Percentiles rank a stretch among this genome's conserved stretches.
Conservation (phyloP, 176 grass and related monocot species). For the Musa beccarii region DNA sequence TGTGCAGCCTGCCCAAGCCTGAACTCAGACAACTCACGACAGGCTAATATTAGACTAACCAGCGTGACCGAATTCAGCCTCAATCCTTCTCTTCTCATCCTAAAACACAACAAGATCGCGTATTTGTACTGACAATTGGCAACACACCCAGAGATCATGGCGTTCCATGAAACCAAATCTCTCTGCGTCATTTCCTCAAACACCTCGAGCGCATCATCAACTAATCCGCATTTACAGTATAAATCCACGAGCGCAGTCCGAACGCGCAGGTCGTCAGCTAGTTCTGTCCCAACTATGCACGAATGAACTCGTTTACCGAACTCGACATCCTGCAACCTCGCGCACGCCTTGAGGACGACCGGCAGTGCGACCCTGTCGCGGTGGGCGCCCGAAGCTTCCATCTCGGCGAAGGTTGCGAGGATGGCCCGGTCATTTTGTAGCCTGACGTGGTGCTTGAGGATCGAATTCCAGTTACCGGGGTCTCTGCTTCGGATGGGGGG, state of each 20-base stretch:
- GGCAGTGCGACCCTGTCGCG: not conserved
- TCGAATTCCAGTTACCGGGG: slow-evolving; percentile 6
- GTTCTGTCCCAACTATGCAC: not conserved
- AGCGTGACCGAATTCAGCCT: slow-evolving; percentile 3
- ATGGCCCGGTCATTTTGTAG: slow-evolving; percentile 14
- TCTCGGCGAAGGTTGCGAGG: slow-evolving; percentile 10
- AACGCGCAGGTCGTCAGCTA: not conserved
- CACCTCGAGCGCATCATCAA: not conserved
- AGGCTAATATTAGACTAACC: slow-evolving; percentile 17
- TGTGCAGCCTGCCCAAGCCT: slow-evolving; percentile 16
- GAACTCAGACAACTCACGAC: not conserved
- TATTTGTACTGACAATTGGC: not conserved
- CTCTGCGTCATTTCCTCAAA: slow-evolving; percentile 20
- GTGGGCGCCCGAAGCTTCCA: slow-evolving; percentile 1
- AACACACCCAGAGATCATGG: slow-evolving; percentile 15
- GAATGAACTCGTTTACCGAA: not conserved
- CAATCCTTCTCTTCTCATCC: slow-evolving; percentile 18
- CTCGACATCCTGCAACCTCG: not conserved
- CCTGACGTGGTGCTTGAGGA: slow-evolving; percentile 11
- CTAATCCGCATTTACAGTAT: slow-evolving; percentile 6
- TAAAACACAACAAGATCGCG: slow-evolving; percentile 4
- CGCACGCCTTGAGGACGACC: slow-evolving; percentile 20
- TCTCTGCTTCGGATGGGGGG: not conserved
- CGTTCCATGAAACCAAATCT: slow-evolving; percentile 25
- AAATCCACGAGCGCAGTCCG: slow-evolving; percentile 14